Conservation (phyloP, 305 asterid species). For the Fraxinus angustifolia region DNA sequence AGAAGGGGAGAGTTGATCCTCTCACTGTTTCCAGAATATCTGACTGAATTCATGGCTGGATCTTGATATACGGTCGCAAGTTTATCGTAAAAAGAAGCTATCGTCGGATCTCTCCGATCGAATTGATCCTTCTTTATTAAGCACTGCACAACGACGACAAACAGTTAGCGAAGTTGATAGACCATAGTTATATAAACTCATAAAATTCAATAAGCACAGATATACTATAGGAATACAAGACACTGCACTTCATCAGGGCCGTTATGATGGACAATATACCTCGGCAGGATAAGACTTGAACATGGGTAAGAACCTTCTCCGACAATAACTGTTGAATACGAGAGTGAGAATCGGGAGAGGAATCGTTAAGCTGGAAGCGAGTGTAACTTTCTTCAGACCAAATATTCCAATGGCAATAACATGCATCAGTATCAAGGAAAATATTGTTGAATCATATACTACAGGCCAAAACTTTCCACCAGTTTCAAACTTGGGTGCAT, state of each 20-base stretch:
- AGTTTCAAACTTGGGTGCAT: constrained; percentile 74
- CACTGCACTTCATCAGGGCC: neutral
- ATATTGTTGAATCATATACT: constrained; percentile 79
- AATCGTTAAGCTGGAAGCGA: constrained; percentile 68
- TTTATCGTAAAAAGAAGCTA: constrained; percentile 52
- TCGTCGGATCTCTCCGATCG: constrained; percentile 53
- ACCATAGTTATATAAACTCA: neutral
- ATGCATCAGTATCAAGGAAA: constrained; percentile 82
- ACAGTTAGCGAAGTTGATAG: neutral
- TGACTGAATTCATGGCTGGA: constrained; percentile 56
- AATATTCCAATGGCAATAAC: constrained; percentile 85
- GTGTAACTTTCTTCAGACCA: constrained; percentile 72
- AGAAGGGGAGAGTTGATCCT: constrained; percentile 64
- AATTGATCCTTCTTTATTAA: constrained; percentile 71
- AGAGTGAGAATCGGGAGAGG: constrained; percentile 95
- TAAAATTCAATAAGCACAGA: neutral
- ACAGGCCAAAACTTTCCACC: constrained; percentile 96
- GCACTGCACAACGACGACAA: constrained; percentile 46
- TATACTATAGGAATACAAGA: neutral
- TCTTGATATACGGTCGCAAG: constrained; percentile 66
- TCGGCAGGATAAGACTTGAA: constrained; percentile 79
- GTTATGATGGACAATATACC: constrained; percentile 38
- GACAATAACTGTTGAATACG: constrained; percentile 81
- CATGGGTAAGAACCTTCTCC: constrained; percentile 69
- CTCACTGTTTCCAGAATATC: constrained; percentile 36